A percentile compares a stretch with the other conserved stretches of the same genome.
Conservation (phyloP, 805 yeast genomes). For the Barnettozyma vustinii region DNA sequence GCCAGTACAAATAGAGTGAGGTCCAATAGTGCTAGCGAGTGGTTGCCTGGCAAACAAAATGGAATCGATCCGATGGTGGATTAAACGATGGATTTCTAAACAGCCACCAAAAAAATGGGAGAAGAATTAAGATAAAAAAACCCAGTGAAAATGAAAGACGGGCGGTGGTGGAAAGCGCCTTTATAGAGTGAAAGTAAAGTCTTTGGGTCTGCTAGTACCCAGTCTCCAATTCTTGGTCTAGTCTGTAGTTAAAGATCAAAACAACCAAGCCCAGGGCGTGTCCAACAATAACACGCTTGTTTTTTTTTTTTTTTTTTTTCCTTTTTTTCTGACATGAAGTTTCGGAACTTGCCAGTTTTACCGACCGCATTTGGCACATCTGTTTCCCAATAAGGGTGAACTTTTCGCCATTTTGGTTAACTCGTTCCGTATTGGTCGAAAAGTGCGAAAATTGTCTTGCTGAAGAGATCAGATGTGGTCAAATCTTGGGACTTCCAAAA, state of each 20-base stretch:
- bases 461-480: not conserved
- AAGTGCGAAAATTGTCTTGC: not conserved
- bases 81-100: not conserved
- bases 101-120: not conserved
- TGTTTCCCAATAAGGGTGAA: not conserved
- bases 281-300: too few relatives aligned
- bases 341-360: not conserved
- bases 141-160: not conserved
- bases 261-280: not conserved
- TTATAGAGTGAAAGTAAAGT: not conserved
- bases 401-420: not conserved
- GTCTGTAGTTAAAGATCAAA: not conserved
- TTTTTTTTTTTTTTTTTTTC: too few relatives aligned
- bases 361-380: not conserved
- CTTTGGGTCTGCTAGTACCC: not conserved
- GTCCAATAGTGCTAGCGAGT: not conserved
- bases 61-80: not conserved
- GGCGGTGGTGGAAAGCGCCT: not conserved
- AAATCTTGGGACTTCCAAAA: not conserved
- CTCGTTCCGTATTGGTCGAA: not conserved
- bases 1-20: not conserved
- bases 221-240: not conserved
- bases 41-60: not conserved
- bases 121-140: not conserved
- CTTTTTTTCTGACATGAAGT: not conserved